Percentiles rank a stretch among this genome's conserved stretches.
Conservation (phyloP, 176 grass and related monocot species). For the Oropetium thomaeum region DNA sequence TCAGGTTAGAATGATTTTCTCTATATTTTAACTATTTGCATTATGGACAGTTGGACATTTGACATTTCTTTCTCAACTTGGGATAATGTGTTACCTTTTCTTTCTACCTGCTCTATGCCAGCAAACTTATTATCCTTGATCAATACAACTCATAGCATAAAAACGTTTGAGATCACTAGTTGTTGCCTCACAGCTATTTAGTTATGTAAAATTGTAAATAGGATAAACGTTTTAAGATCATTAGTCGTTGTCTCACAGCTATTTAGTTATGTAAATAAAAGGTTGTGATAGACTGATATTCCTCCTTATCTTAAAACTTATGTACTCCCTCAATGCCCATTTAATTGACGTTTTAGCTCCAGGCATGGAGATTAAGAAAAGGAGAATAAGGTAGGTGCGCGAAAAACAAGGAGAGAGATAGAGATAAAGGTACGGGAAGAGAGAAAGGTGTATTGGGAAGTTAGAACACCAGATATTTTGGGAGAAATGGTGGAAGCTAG, state of each 20-base stretch:
- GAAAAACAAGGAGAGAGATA: too few species aligned
- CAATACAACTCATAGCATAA: background rate
- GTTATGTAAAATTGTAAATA: constrained; percentile 12
- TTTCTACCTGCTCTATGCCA: constrained; percentile 5
- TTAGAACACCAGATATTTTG: too few species aligned
- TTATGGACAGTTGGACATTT: too few species aligned
- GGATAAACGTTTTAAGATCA: background rate
- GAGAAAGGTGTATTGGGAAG: too few species aligned
- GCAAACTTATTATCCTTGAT: constrained; percentile 16
- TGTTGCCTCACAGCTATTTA: constrained; percentile 23
- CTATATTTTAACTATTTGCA: background rate
- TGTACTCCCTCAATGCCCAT: too few species aligned
- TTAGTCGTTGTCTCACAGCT: constrained; percentile 11
- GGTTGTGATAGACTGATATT: background rate
- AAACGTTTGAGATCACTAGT: background rate
- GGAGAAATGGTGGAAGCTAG: too few species aligned
- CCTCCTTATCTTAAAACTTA: constrained; percentile 16
- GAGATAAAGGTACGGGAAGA: too few species aligned
- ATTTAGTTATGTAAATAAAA: constrained; percentile 9
- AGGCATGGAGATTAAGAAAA: too few species aligned
- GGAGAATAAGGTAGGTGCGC: too few species aligned
- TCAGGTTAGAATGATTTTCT: constrained; percentile 50
- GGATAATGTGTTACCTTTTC: constrained; percentile 26
- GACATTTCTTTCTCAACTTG: constrained; percentile 24
- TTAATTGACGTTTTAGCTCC: too few species aligned